Conservation (phyloP, 192 early-diverging fungal genomes). For the Coemansia sp. region DNA sequence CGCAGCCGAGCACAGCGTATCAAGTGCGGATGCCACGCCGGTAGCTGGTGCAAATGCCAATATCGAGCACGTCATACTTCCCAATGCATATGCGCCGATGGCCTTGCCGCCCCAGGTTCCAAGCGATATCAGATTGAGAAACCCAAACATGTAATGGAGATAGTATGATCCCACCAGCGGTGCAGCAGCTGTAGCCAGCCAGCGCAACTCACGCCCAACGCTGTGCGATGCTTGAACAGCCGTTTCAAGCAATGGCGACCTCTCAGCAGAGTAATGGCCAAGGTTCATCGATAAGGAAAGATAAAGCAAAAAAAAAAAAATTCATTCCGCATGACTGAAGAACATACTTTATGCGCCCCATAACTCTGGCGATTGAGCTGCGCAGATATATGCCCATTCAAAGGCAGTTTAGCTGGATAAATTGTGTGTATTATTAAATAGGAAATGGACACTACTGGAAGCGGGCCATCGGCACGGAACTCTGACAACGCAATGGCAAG, state of each 20-base stretch:
- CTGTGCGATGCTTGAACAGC: background rate
- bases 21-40: slow-evolving; percentile 70
- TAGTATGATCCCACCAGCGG: slow-evolving; percentile 64
- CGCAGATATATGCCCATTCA: no score
- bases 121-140: slow-evolving; percentile 62
- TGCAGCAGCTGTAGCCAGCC: slow-evolving; percentile 30
- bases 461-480: no score
- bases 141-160: slow-evolving; percentile 65
- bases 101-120: slow-evolving; percentile 62
- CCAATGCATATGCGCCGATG: slow-evolving; percentile 65
- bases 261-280: no score
- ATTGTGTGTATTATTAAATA: no score
- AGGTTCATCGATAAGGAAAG: no score
- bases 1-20: slow-evolving; percentile 71
- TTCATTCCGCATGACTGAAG: no score
- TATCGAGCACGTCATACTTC: slow-evolving; percentile 69
- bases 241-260: slow-evolving; percentile 6
- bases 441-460: no score
- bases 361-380: no score
- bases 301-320: no score
- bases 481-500: background rate
- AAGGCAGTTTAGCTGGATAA: no score
- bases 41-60: slow-evolving; percentile 70
- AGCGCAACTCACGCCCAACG: slow-evolving; percentile 19
- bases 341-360: no score